Base-by-base conservation (phyloP, 306 rosid genomes). In the Sophora flavescens region DNA sequence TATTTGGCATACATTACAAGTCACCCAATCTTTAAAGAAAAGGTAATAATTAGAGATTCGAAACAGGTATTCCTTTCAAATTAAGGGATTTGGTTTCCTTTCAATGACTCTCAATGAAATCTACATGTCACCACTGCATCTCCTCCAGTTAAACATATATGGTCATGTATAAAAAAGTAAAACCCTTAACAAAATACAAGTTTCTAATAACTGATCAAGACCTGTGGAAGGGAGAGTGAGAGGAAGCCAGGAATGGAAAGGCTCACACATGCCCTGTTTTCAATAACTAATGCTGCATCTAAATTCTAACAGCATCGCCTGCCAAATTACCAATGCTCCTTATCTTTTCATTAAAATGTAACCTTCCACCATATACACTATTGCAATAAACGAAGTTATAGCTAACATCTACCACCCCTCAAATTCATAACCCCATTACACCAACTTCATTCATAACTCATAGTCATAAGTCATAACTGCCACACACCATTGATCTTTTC, bases 391-490 rank as follows among this genome's bases (percentile, higher is more conserved):
- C 42, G 0, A 59, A 66, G 68, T 78, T 44, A 74, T 10, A 78
- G 45, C 72, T 63, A 60, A 33, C 70, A 77, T 77, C 85, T 77
- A 83, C 86, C 77, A 73, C 77, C 42, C 48, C 56, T 22, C n/a
- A 6, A 36, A 14, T 35, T 60, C 51, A 48, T 52, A 53, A 61
- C 54, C 39, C 6, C 18, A 30, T 45, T 3, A 44, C 73, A 81
- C 81, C 53, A 15, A 63, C 76, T 18, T 70, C 77, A 77, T 72
- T 84, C 63, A 78, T 9, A 68, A 18, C 18, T 30, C 80, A 61
- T 54, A 58, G 72, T 30, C 80, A 61, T 54, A 58, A 77, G 14
- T 50, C 60, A 56, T 45, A n/a, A 6, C 26, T 33, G 42, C 18
- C 1, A 48, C 35, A 12, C 72, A 22, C 14, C 5, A 56, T 2